Base-by-base conservation (phyloP, 2,329 filamentous ascomycete genomes). In the Cadophora sp. region DNA sequence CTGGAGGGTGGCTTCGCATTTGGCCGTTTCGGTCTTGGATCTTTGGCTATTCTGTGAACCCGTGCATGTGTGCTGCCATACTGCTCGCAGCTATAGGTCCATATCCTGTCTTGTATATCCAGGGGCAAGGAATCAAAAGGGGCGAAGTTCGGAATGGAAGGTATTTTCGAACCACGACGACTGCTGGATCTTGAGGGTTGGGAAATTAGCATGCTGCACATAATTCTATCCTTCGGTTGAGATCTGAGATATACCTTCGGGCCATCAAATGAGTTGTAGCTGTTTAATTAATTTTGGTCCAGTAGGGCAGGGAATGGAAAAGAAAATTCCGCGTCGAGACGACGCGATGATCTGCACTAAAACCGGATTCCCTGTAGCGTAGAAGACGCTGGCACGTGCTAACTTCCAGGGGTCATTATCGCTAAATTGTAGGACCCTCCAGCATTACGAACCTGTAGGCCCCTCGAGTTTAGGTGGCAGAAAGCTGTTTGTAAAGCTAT, bases 51-150 rank as follows among this genome's bases (percentile, higher is more conserved):
- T 41, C 56, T 39, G 14, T 45, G 56, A 6, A 60, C 39, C 14
- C 47, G 45, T 24, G 33, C 20, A 41, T 62, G 27, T n/a, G 30
- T 27, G 33, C 20, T 51, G 33, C 14, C 47, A 22, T 43, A 33
- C 22, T 43, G n/a, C 5, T 60, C 30, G 55, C 45, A 51, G n/a
- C 45, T 47, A 16, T 36, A 53, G 16, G 24, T 43, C 63, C 55
- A 65, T 51, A 60, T 60, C 18, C 33, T 27, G 8, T 4, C 33
- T 33, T 60, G 63, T 14, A 65, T 58, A 20, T 65, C 63, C 30
- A 53, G 43, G 30, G 63, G 63, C 3, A 65, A 18, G 11, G 45
- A 50, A 16, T 5, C 16, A 8, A 65, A 65, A 47, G 27, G 45
- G 24, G 36, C n/a, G 22, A 60, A 53, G 3, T 22, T 33, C 4